Base-by-base conservation (phyloP, 257 asterid genomes). In the Verbena officinalis region DNA sequence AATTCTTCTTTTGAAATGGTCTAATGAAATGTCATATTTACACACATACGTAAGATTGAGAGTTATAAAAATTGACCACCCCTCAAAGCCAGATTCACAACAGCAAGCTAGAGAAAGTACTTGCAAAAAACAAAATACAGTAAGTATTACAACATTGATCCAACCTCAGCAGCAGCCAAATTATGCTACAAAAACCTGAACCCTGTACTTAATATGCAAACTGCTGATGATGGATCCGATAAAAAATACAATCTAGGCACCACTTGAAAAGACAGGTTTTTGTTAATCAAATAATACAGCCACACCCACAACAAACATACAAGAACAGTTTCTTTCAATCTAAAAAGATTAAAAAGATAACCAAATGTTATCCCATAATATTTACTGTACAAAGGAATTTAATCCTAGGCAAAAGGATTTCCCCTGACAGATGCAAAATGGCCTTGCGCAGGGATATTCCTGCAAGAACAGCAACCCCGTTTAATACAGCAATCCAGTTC, bases 361-460 rank as follows among this genome's bases (percentile, higher is more conserved):
- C 54, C 11, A 48, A 58, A 48, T 48, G 48, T 43, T 40, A 68
- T 49, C 30, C 17, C 11, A 23, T 0, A 11, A 53, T 19, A 38
- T 44, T 7, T 20, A 12, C 34, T 1, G 49, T 59, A 59, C 1
- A 44, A 23, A 1, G 4, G 33, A 36, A 33, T 30, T 48, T 9
- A 55, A 46, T 44, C 24, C 77, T 81, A 86, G 12, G 92, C 90
- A 56, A 90, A 90, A 14, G 97, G 97, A 56, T 90, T 87, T 64
- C 95, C 92, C 50, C 90, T 90, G 46, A 81, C 72, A 17, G 91
- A 78, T 17, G 88, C 89, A 64, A 81, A 84, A 30, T 80, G 86
- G 62, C 94, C 95, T 64, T 80, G 83, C 46, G 80, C 70, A 23
- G 81, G 81, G 55, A 80, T 73, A 39, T 60, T 85, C 87, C 97